These are phyloP conservation scores for Luvunga scandens DNA, from an alignment of 345 rosid genomes.

Conservation along the genomic window DNA sequence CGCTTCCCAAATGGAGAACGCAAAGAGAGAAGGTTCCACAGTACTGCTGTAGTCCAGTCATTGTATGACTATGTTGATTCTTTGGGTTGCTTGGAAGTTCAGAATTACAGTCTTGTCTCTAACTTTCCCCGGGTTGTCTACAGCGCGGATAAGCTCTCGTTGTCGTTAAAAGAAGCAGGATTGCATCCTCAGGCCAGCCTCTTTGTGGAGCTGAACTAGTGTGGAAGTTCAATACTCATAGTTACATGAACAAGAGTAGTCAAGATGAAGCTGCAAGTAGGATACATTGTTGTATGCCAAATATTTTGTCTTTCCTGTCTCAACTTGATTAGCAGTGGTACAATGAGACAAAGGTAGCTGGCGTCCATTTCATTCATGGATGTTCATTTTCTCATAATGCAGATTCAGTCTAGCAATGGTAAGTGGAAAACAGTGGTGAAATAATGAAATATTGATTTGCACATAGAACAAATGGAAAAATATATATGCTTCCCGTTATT, in stretches of 20 bases:
- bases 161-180: constrained; percentile 81
- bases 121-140: constrained; percentile 81
- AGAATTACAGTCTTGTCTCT: constrained; percentile 76
- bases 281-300: constrained; percentile 18
- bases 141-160: constrained; percentile 59
- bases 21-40: constrained; percentile 84
- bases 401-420: neutral
- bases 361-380: neutral
- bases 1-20: constrained; percentile 93
- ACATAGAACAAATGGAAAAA: neutral
- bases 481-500: neutral
- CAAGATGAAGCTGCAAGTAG: constrained; percentile 10
- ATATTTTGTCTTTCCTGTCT: neutral
- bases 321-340: constrained; percentile 20
- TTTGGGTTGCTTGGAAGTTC: constrained; percentile 70
- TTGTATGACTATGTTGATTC: constrained; percentile 91
- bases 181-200: constrained; percentile 99
- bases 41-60: constrained; percentile 52
- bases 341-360: constrained; percentile 2
- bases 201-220: constrained; percentile 81
- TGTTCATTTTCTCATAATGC: constrained; percentile 1
- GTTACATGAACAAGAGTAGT: constrained; percentile 11
- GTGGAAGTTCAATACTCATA: constrained; percentile 7
- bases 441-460: constrained; percentile 6
- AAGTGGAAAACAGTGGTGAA: neutral